These are phyloP conservation scores for Avena insularis DNA, from an alignment of 176 grass and related monocot species.

Conservation along the genomic window DNA sequence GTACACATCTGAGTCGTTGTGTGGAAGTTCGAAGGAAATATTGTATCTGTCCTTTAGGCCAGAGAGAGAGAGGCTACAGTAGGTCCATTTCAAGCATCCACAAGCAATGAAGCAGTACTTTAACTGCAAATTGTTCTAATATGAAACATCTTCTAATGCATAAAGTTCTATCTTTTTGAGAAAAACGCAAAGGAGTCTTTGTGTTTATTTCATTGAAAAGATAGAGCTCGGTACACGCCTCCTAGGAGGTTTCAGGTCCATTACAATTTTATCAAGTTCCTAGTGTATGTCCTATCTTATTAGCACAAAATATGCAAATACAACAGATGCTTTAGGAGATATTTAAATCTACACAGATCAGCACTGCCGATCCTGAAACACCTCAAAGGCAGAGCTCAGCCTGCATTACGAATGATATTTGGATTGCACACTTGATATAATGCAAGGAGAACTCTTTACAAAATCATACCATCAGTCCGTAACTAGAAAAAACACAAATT, in stretches of 20 bases:
- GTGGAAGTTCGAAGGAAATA: not conserved
- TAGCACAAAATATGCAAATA: not conserved
- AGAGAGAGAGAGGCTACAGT: not conserved
- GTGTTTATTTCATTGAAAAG: no score
- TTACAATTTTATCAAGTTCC: no score
- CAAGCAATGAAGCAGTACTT: not conserved
- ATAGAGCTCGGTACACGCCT: no score
- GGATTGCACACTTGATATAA: not conserved
- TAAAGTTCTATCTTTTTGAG: not conserved
- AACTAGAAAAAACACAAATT: not conserved
- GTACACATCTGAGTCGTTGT: not conserved
- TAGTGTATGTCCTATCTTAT: not conserved
- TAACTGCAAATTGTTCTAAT: constrained; percentile 6
- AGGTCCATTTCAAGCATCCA: not conserved
- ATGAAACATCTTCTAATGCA: constrained; percentile 9
- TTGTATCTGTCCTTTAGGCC: not conserved
- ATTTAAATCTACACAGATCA: constrained; percentile 3
- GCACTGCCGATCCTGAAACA: not conserved
- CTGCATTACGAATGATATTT: not conserved
- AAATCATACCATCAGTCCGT: not conserved
- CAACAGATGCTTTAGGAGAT: not conserved
- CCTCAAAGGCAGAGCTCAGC: not conserved
- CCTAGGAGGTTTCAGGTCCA: no score
- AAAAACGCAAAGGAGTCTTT: no score
- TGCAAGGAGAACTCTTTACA: constrained; percentile 1